Percentiles rank a stretch among this genome's conserved stretches.
phyloP scores from a whole-genome alignment of 2,329 filamentous ascomycete genomes.

The Neodidymelliopsis sp. region DNA sequence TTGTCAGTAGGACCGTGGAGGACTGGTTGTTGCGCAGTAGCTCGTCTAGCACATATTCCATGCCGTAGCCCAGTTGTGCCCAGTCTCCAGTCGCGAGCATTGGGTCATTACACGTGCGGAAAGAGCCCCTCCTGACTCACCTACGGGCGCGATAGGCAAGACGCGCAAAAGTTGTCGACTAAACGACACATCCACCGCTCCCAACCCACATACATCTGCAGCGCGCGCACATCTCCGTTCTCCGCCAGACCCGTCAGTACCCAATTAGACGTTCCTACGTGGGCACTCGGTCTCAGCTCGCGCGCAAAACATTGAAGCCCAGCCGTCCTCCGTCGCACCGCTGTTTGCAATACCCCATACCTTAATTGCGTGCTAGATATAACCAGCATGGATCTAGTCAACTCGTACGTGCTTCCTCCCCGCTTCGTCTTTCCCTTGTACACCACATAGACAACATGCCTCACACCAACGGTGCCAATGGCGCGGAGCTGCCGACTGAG shows the following conservation, averaged over 20 bases:
- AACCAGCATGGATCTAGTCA: conserved; percentile 52
- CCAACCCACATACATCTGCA: conserved; percentile 29
- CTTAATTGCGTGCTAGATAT: conserved; percentile 35
- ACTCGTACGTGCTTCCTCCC: conserved; percentile 45
- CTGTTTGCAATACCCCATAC: conserved; percentile 26
- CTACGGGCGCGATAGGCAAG: conserved; percentile 21
- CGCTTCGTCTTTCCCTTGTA: conserved; percentile 12
- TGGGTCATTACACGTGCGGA: conserved; percentile 30
- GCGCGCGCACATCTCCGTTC: conserved; percentile 21
- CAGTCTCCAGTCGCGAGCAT: conserved; percentile 27
- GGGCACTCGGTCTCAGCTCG: conserved; percentile 31
- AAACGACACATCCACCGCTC: conserved; percentile 42
- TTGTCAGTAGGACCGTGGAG: conserved; percentile 2
- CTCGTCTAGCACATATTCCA: background rate
- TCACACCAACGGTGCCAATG: conserved; percentile 27
- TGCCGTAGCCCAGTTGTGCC: background rate
- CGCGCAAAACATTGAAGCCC: conserved; percentile 26
- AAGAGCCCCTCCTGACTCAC: conserved; percentile 40
- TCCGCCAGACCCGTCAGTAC: conserved; percentile 17
- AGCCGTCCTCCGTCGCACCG: conserved; percentile 26
- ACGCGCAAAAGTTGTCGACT: conserved; percentile 32
- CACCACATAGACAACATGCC: conserved; percentile 27
- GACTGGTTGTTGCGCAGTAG: conserved; percentile 2
- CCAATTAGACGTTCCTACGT: conserved; percentile 39
- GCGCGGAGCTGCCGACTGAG: conserved; percentile 30